phyloP scores from a whole-genome alignment of 108 stramenopile genomes.

The Skeletonema tropicum region DNA sequence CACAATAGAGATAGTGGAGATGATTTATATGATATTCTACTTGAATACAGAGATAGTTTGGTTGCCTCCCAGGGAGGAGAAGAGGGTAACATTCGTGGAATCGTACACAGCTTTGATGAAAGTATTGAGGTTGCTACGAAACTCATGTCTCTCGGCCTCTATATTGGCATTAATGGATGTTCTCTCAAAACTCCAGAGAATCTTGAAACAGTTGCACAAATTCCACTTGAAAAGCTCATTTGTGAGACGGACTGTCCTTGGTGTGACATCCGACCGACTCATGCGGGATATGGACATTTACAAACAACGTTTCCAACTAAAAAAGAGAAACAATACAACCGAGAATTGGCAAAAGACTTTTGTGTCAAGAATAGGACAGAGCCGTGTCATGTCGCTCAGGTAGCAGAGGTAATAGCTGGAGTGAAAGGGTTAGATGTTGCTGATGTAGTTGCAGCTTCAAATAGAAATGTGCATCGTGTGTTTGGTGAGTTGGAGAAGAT shows the following conservation, averaged over 20 bases:
- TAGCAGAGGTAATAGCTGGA: conserved; percentile 85
- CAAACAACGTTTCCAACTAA: conserved; percentile 68
- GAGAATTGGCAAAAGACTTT: conserved; percentile 47
- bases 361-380: conserved; percentile 90
- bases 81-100: conserved; percentile 47
- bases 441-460: conserved; percentile 66
- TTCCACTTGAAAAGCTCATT: conserved; percentile 86
- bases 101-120: conserved; percentile 93
- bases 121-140: conserved; percentile 75
- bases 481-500: conserved; percentile 51
- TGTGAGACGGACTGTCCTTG: conserved; percentile 98
- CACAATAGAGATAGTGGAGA: conserved; percentile 90
- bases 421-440: conserved; percentile 61
- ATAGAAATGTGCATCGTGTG: conserved; percentile 64
- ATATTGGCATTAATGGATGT: conserved; percentile 97
- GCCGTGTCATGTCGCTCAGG: conserved; percentile 87
- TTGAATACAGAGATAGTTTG: conserved; percentile 53
- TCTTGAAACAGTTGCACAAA: conserved; percentile 64
- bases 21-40: conserved; percentile 77
- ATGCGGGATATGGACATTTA: conserved; percentile 74
- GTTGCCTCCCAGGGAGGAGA: background rate
- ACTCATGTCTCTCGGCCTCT: conserved; percentile 83
- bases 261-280: conserved; percentile 85
- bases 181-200: conserved; percentile 91
- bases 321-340: conserved; percentile 78